A percentile compares a stretch with the other conserved stretches of the same genome.
Conservation (phyloP, 2,329 filamentous ascomycete species). For the Fusarium zealandicum region DNA sequence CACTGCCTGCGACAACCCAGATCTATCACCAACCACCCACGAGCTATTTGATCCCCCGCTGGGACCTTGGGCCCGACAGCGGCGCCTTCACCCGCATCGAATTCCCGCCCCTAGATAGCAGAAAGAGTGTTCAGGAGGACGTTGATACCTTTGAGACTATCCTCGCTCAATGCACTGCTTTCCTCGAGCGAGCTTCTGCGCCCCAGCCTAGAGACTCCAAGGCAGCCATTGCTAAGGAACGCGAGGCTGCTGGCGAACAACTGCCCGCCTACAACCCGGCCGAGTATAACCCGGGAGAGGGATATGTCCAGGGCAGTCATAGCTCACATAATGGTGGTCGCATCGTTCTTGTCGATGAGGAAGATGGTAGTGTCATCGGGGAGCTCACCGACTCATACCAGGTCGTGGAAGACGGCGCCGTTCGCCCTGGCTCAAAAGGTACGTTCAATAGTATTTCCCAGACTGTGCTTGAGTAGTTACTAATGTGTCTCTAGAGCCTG, state of each 20-base stretch:
- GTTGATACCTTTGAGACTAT: conserved; percentile 98
- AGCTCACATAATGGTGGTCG: conserved; percentile 66
- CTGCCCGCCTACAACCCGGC: conserved; percentile 79
- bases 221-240: conserved; percentile 50
- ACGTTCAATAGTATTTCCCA: conserved; percentile 26
- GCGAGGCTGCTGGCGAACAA: conserved; percentile 52
- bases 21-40: conserved; percentile 94
- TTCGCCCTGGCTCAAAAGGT: conserved; percentile 94
- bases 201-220: conserved; percentile 52
- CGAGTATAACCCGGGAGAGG: conserved; percentile 80
- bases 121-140: conserved; percentile 84
- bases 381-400: conserved; percentile 85
- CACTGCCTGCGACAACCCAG: conserved; percentile 92
- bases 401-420: conserved; percentile 75
- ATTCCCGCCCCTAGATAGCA: conserved; percentile 77
- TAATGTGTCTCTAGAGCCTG: conserved; percentile 62
- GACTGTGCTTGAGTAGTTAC: not conserved
- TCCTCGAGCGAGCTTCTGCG: conserved; percentile 82
- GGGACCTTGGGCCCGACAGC: conserved; percentile 87
- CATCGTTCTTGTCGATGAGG: conserved; percentile 93
- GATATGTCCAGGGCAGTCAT: conserved; percentile 70
- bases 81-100: conserved; percentile 94
- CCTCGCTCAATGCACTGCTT: conserved; percentile 95
- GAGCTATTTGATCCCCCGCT: conserved; percentile 93
- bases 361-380: conserved; percentile 93